Conservation (phyloP, 1,139 yeast species). For the Taphrina pruni region DNA sequence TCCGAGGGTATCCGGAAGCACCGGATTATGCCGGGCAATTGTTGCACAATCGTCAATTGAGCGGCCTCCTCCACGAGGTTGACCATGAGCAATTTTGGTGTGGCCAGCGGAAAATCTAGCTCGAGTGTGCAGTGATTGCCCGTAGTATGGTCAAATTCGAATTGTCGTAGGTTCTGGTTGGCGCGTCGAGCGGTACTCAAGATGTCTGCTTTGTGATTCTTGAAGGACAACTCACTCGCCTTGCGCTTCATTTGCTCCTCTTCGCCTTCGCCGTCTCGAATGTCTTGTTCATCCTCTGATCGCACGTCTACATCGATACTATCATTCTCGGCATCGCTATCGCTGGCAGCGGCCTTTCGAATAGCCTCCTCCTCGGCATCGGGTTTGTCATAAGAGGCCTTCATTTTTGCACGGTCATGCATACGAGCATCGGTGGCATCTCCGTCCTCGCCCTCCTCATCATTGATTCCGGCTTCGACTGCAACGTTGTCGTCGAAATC, state of each 20-base stretch:
- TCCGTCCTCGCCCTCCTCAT: constrained; percentile 57
- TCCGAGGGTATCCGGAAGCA: constrained; percentile 84
- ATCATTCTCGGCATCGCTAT: constrained; percentile 56
- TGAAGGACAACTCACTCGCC: constrained; percentile 54
- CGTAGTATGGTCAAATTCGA: constrained; percentile 83
- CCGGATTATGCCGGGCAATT: constrained; percentile 88
- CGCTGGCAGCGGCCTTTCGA: constrained; percentile 76
- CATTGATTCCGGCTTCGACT: constrained; percentile 48
- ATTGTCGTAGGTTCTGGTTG: constrained; percentile 69
- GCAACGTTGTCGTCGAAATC: constrained; percentile 45
- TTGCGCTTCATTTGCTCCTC: constrained; percentile 45
- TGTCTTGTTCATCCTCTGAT: constrained; percentile 48
- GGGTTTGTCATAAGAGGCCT: constrained; percentile 91
- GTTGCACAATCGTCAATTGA: constrained; percentile 88
- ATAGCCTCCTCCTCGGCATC: constrained; percentile 93
- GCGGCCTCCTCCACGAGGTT: constrained; percentile 93
- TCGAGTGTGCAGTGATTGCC: constrained; percentile 96
- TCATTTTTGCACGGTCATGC: constrained; percentile 71
- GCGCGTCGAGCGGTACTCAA: constrained; percentile 78
- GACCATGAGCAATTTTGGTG: constrained; percentile 95
- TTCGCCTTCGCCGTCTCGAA: constrained; percentile 44
- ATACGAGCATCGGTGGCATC: constrained; percentile 74
- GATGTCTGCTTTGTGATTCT: constrained; percentile 72
- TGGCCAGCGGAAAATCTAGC: constrained; percentile 79
- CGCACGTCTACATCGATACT: constrained; percentile 52